Evolutionary conservation across 1,284 basidiomycete species (phyloP).

Genomic region (Sporisorium iseilematis-ciliati): DNA sequence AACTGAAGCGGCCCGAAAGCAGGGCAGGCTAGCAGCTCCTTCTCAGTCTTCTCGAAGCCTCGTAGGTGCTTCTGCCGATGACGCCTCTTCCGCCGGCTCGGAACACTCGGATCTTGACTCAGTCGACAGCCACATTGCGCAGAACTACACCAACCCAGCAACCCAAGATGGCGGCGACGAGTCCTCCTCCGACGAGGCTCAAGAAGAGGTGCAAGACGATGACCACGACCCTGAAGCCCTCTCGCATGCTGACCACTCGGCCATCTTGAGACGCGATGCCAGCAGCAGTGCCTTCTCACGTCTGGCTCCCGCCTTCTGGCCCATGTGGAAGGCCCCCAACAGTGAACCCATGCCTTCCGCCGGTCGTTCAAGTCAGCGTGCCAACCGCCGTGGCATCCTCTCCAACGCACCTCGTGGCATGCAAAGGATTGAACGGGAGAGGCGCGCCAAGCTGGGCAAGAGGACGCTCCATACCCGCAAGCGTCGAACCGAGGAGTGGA

Average conservation of each 20-base stretch:
- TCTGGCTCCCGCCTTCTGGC: conserved; percentile 63
- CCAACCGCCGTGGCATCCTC: conserved; percentile 20
- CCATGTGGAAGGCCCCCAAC: conserved; percentile 65
- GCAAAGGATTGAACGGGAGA: conserved; percentile 36
- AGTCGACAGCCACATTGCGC: conserved; percentile 64
- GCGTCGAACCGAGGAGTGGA: conserved; percentile 77
- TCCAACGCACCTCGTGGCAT: conserved; percentile 41
- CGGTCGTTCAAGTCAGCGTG: conserved; percentile 1
- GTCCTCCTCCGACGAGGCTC: conserved; percentile 27
- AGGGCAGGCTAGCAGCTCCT: conserved; percentile 19
- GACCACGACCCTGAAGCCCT: conserved; percentile 29
- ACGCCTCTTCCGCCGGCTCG: conserved; percentile 56
- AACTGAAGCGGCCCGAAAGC: conserved; percentile 9
- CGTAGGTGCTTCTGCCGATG: conserved; percentile 23
- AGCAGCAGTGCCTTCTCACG: conserved; percentile 63
- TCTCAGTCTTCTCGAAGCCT: conserved; percentile 15
- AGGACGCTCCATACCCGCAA: conserved; percentile 34
- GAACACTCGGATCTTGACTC: conserved; percentile 65
- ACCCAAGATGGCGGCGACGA: conserved; percentile 14
- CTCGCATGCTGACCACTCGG: conserved; percentile 7
- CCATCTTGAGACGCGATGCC: conserved; percentile 30
- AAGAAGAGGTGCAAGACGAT: conserved; percentile 18
- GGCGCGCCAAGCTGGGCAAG: conserved; percentile 30
- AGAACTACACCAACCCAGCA: conserved; percentile 54
- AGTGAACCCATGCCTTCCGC: conserved; percentile 6